phyloP scores from a whole-genome alignment of 2,329 filamentous ascomycete species.

The Phyllosticta capitalensis region DNA sequence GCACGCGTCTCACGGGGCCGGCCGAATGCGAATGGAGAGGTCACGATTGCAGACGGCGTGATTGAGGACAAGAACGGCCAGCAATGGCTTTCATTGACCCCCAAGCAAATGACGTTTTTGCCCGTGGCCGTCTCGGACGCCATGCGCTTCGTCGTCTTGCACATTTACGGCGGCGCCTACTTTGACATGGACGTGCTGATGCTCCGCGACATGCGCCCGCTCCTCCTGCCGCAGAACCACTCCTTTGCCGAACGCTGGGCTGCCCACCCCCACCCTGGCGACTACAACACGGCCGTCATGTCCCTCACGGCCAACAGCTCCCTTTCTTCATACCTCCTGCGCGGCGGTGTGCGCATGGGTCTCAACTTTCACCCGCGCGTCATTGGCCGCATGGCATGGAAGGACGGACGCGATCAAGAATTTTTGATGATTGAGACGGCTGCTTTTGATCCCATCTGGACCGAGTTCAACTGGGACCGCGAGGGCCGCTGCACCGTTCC shows the following conservation, averaged over 20 bases:
- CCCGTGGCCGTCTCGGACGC: conserved; percentile 49
- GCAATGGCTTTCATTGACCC: conserved; percentile 44
- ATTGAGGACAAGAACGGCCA: conserved; percentile 40
- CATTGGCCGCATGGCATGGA: conserved; percentile 48
- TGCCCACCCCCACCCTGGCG: conserved; percentile 42
- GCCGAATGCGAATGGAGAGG: conserved; percentile 33
- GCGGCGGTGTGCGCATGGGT: conserved; percentile 48
- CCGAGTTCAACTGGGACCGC: conserved; percentile 46
- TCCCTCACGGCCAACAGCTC: conserved; percentile 47
- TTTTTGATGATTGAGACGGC: conserved; percentile 49
- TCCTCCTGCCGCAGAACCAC: conserved; percentile 42
- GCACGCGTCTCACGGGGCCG: conserved; percentile 39
- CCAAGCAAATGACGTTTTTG: conserved; percentile 49
- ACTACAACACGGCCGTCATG: conserved; percentile 50
- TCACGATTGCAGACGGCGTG: conserved; percentile 41
- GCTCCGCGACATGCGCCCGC: conserved; percentile 45
- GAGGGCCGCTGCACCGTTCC: conserved; percentile 45
- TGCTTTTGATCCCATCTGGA: conserved; percentile 49
- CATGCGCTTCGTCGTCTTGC: conserved; percentile 45
- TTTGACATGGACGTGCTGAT: conserved; percentile 49
- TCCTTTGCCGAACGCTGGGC: conserved; percentile 48
- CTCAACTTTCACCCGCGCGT: conserved; percentile 49
- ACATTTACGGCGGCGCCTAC: conserved; percentile 45
- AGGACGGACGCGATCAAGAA: conserved; percentile 44
- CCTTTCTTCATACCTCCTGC: conserved; percentile 45